Percentiles rank a stretch among this genome's conserved stretches.
Conservation (phyloP, 2,329 filamentous ascomycete genomes). For the Aschersonia sp. region DNA sequence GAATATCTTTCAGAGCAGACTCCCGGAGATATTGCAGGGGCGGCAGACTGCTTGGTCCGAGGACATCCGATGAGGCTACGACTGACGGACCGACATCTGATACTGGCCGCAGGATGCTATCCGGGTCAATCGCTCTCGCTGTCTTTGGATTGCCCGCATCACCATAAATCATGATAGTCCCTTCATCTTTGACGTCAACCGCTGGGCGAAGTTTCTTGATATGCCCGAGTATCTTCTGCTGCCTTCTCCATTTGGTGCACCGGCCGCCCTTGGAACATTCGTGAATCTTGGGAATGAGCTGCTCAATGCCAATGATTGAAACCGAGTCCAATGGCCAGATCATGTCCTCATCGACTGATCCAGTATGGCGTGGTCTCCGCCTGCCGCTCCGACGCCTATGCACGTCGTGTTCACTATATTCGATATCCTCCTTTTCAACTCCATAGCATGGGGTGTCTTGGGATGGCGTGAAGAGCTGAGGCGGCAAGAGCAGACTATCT, state of each 20-base stretch:
- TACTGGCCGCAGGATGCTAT: constrained; percentile 44
- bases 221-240: constrained; percentile 62
- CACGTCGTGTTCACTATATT: constrained; percentile 19
- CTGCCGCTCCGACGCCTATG: constrained; percentile 25
- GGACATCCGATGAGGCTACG: constrained; percentile 79
- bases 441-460: constrained; percentile 42
- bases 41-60: constrained; percentile 54
- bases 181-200: constrained; percentile 36
- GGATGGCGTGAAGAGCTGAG: constrained; percentile 43
- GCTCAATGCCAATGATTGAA: constrained; percentile 85
- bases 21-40: constrained; percentile 60
- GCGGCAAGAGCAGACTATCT: constrained; percentile 35
- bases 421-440: constrained; percentile 29
- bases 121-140: constrained; percentile 39
- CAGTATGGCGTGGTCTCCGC: constrained; percentile 21
- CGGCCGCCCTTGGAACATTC: constrained; percentile 75
- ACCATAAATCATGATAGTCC: constrained; percentile 62
- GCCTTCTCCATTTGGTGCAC: constrained; percentile 69
- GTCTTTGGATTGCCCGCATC: constrained; percentile 66
- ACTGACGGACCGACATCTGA: constrained; percentile 71
- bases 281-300: constrained; percentile 73
- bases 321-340: constrained; percentile 73
- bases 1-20: constrained; percentile 53
- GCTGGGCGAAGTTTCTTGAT: constrained; percentile 65
- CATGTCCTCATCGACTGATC: constrained; percentile 40